phyloP scores from a whole-genome alignment of 2,329 filamentous ascomycete genomes.

The Talaromyces sp. region DNA sequence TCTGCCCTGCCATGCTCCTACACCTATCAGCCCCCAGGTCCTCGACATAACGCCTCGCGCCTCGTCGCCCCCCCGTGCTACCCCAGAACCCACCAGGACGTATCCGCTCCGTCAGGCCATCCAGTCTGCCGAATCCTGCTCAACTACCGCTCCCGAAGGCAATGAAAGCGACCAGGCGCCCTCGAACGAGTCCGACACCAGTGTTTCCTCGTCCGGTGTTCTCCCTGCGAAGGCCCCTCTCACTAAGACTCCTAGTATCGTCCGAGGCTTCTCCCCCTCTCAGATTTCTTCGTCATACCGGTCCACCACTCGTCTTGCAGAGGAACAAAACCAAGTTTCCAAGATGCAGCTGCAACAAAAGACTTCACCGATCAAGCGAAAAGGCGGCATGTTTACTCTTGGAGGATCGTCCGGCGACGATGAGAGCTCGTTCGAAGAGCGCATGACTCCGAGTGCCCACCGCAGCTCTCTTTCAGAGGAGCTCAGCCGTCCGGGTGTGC shows the following conservation, averaged over 20 bases:
- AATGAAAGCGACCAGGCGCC: slow-evolving; percentile 40
- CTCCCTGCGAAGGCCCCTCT: slow-evolving; percentile 41
- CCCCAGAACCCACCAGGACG: slow-evolving; percentile 2
- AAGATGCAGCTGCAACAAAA: slow-evolving; percentile 44
- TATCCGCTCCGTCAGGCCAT: slow-evolving; percentile 25
- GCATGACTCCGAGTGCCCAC: slow-evolving; percentile 47
- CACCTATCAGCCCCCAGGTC: slow-evolving; percentile 19
- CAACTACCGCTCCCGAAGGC: slow-evolving; percentile 44
- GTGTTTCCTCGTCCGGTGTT: slow-evolving; percentile 50
- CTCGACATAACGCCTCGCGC: slow-evolving; percentile 40
- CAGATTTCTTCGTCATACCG: slow-evolving; percentile 64
- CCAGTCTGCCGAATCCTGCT: slow-evolving; percentile 46
- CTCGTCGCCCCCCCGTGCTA: slow-evolving; percentile 29
- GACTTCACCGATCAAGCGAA: slow-evolving; percentile 53
- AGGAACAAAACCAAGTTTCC: slow-evolving; percentile 31
- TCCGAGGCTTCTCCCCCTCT: slow-evolving; percentile 80
- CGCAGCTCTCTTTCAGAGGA: slow-evolving; percentile 52
- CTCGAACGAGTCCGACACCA: slow-evolving; percentile 53
- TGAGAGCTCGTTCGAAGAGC: slow-evolving; percentile 65
- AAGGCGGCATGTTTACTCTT: slow-evolving; percentile 62
- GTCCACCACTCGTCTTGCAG: slow-evolving; percentile 52
- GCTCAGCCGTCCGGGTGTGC: slow-evolving; percentile 38
- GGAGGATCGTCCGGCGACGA: slow-evolving; percentile 85
- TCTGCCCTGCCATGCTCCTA: slow-evolving; percentile 39
- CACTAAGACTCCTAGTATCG: slow-evolving; percentile 60